Base-by-base conservation (phyloP, 345 rosid genomes). In the Heritiera littoralis region DNA sequence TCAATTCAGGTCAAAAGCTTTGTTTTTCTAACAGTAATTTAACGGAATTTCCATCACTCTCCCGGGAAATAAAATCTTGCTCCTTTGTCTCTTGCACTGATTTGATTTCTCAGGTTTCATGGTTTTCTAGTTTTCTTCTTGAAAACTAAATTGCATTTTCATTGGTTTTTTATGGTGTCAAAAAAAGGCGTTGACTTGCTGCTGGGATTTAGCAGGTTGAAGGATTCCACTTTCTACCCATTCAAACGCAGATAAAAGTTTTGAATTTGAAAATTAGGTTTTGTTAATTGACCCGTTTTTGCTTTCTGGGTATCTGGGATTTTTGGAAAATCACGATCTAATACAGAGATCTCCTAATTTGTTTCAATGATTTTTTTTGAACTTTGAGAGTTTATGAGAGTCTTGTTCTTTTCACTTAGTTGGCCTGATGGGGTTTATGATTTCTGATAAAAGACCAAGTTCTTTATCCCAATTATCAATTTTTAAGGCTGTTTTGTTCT, bases 401-500 rank as follows among this genome's bases (percentile, higher is more conserved):
- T 69, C 9, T 68, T 46, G 52, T 56, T 28, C 20, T n/a, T 41
- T 41, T 45, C 28, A 28, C 9, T 6, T 46, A 5, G 66, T 13
- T 69, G 35, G 35, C 17, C 17, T 40, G 9, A 43, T 69, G 56
- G 56, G 74, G 41, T 30, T 30, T 63, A 63, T 63, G 66, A 12
- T 63, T 12, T 23, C 1, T 60, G 65, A 60, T 23, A 63, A 63
- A 11, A 6, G 32, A 9, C 41, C 6, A 12, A 17, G 0, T 28
- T 60, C 13, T 46, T 45, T 5, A 14, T 72, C 8, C 41, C 60
- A 66, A 78, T 66, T 78, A 59, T 54, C 75, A 12, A n/a, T 46
- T 17, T 58, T 64, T 75, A 32, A 63, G 32, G 72, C n/a, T 35
- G 72, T 66, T 68, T 74, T 63, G 56, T 61, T 61, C 20, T 66